phyloP scores from a whole-genome alignment of 495 filamentous ascomycete genomes.

The Lindgomyces ingoldianus region DNA sequence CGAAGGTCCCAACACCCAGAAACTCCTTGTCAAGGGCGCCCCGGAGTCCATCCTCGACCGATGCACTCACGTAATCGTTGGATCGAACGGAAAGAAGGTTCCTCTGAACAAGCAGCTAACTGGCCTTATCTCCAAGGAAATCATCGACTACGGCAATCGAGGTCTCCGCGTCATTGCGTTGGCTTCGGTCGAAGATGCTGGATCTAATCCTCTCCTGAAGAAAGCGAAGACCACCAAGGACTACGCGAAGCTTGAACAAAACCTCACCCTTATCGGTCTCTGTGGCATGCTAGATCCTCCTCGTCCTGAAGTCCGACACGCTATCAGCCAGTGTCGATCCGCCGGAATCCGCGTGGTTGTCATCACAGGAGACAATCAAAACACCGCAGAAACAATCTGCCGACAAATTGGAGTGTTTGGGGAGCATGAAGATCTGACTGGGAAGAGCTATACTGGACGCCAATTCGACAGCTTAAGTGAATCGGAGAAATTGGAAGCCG shows the following conservation, averaged over 20 bases:
- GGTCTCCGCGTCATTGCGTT: conserved; percentile 95
- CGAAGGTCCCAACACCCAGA: conserved; percentile 63
- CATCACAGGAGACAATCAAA: conserved; percentile 96
- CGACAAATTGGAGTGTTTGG: conserved; percentile 95
- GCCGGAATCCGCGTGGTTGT: conserved; percentile 97
- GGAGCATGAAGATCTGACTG: conserved; percentile 73
- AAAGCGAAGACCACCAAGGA: conserved; percentile 79
- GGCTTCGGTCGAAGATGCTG: conserved; percentile 73
- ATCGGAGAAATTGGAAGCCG: conserved; percentile 75
- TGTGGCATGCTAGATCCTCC: conserved; percentile 98
- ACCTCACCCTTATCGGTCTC: conserved; percentile 90
- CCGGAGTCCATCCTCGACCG: conserved; percentile 92
- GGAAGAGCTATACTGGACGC: conserved; percentile 93
- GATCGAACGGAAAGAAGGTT: conserved; percentile 72
- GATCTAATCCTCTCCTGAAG: conserved; percentile 65
- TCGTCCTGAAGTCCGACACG: conserved; percentile 84
- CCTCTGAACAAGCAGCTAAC: conserved; percentile 65
- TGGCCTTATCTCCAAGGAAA: conserved; percentile 69
- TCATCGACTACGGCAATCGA: conserved; percentile 85
- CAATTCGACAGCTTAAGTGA: conserved; percentile 88
- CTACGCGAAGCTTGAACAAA: conserved; percentile 84
- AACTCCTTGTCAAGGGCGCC: conserved; percentile 93
- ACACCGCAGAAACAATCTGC: conserved; percentile 97
- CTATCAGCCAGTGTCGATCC: conserved; percentile 83
- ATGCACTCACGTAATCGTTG: conserved; percentile 77